Evolutionary conservation across 2,329 filamentous ascomycete genomes (phyloP).

Genomic region (Aspergillus transmontanensis): DNA sequence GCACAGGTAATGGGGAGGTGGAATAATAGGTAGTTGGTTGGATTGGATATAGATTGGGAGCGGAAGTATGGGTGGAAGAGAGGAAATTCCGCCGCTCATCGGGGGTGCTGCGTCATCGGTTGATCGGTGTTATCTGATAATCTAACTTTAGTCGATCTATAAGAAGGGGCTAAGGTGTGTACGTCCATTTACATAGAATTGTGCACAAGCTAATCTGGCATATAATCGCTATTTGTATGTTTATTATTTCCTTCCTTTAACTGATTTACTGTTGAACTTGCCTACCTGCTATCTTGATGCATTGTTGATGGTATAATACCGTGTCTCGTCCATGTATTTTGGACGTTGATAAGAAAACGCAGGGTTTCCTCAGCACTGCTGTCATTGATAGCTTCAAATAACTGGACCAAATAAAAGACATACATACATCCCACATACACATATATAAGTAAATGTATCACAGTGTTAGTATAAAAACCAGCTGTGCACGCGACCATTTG

Average conservation of each 20-base stretch:
- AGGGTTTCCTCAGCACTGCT: neutral
- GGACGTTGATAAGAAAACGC: neutral
- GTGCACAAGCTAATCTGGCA: neutral
- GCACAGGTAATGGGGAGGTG: neutral
- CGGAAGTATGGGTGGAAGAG: neutral
- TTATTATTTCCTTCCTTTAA: neutral
- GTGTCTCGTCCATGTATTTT: neutral
- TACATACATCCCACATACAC: neutral
- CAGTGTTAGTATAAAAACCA: neutral
- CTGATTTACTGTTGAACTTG: neutral
- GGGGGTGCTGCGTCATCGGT: slow-evolving; percentile 26
- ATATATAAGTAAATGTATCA: neutral
- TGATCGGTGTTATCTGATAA: slow-evolving; percentile 16
- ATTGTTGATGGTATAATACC: neutral
- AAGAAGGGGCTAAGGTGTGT: neutral
- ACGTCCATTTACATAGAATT: neutral
- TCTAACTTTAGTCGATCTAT: neutral
- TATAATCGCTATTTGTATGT: neutral
- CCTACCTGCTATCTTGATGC: neutral
- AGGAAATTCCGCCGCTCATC: slow-evolving; percentile 21
- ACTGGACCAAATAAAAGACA: neutral
- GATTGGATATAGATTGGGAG: neutral
- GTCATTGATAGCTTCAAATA: neutral
- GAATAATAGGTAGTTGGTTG: neutral
- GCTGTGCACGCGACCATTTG: neutral